A percentile compares a stretch with the other conserved stretches of the same genome.
Conservation (phyloP, 192 early-diverging fungal genomes). For the Coemansia sp. region DNA sequence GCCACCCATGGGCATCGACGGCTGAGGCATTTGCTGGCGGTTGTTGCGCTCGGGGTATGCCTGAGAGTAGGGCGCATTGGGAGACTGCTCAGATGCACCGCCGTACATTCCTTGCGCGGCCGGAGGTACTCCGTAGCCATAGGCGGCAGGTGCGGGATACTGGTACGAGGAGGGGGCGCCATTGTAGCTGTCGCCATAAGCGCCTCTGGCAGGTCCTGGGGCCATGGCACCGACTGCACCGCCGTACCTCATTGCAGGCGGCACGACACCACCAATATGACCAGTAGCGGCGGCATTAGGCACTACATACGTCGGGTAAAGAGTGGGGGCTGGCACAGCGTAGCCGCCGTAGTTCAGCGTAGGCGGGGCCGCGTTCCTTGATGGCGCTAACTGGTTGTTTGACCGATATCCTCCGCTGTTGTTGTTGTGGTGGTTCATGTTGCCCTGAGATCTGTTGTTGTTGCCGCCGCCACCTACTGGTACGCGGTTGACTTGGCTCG, state of each 20-base stretch:
- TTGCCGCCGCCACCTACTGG: conserved; percentile 16
- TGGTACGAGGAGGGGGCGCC: conserved; percentile 33
- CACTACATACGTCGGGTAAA: conserved; percentile 23
- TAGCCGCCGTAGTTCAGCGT: conserved; percentile 37
- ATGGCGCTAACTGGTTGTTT: conserved; percentile 10
- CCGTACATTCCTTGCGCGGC: conserved; percentile 28
- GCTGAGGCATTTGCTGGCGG: conserved; percentile 23
- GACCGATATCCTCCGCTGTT: conserved; percentile 22
- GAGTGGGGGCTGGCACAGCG: conserved; percentile 19
- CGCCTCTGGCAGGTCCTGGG: conserved; percentile 5
- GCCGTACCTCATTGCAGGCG: conserved; percentile 25
- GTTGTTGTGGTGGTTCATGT: conserved; percentile 7
- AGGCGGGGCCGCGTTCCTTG: conserved; percentile 5
- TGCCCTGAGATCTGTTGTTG: neutral
- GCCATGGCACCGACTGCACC: conserved; percentile 1
- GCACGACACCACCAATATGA: conserved; percentile 8
- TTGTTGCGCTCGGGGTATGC: conserved; percentile 14
- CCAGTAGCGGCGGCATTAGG: conserved; percentile 20
- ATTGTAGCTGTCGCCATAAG: conserved; percentile 23
- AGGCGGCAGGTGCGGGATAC: conserved; percentile 21
- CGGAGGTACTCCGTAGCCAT: conserved; percentile 29
- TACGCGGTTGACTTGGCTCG: conserved; percentile 39
- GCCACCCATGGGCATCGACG: conserved; percentile 13
- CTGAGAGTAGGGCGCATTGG: conserved; percentile 8
- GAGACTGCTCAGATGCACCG: conserved; percentile 13